Base-by-base conservation (phyloP, 257 asterid genomes). In the Henckelia pumila region DNA sequence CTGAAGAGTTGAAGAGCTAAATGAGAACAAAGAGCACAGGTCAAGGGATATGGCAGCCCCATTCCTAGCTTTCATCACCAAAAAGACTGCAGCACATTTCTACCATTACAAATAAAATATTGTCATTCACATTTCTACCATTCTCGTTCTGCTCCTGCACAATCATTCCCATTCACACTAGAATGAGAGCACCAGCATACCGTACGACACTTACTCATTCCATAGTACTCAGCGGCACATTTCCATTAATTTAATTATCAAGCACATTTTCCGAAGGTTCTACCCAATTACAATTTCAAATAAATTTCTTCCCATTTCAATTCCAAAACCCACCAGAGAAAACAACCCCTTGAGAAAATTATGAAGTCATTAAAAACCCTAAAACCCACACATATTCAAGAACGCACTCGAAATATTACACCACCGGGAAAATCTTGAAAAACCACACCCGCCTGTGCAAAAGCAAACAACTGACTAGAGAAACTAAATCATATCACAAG, bases 1-100 rank as follows among this genome's bases (percentile, higher is more conserved):
- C 99, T 94, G 92, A 56, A 69, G 30, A n/a, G 28, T 68, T 67
- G 28, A 17, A 60, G 62, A 74, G 59, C 60, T 56, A 64, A 73
- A 56, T 65, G 25, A 71, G 28, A 44, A 10, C 3, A n/a, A 61
- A 20, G 56, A 29, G 28, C 32, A 30, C 67, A 61, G 57, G 13
- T 22, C 40, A 37, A 59, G 37, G 44, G 8, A 40, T 47, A 76
- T 8, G 37, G 30, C 17, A 32, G 52, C 24, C 9, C 8, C 24
- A 16, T 49, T 65, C 33, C 33, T 13, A 56, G 6, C 23, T 32
- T 7, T 0, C 1, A 14, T 13, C n/a, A 40, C 52, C 19, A 13
- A 40, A 40, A 40, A 4, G 5, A 40, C 17, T 11, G 52, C 52
- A 40, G 60, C 53, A 53, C 53, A 32, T 25, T 7, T 30, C 21